Base-by-base conservation (phyloP, 2,329 filamentous ascomycete genomes). In the Aspergillus uvarum region DNA sequence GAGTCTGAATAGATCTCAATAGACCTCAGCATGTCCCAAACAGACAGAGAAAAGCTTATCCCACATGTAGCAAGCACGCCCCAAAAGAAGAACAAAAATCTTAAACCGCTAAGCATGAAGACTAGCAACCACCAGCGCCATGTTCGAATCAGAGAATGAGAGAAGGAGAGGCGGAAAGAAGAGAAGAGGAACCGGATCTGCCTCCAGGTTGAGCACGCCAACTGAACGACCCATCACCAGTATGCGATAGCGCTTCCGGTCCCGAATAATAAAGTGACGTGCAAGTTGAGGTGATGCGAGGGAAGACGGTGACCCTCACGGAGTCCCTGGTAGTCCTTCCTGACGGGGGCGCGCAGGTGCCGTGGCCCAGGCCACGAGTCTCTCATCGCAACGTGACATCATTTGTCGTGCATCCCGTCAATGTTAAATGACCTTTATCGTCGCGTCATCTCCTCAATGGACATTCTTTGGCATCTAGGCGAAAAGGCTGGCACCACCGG, bases 401-500 rank as follows among this genome's bases (percentile, higher is more conserved):
- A 48, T 11, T 48, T 35, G 42, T 44, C 54, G 58, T 59, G 58
- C 57, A 54, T 64, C 56, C 38, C 47, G 32, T 59, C 42, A 53
- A 44, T 47, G 32, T 57, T 48, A 55, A 44, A 47, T 49, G 54
- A 58, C 49, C 53, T 54, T 64, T 59, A 52, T 62, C 59, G 52
- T 65, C 58, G 53, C 56, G 52, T 62, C 65, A 63, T 66, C 60
- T 44, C 55, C 54, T 61, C 58, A 59, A 59, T 44, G 53, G 29
- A 53, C 14, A 44, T 35, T 24, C 29, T 31, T n/a, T 10, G 55
- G 32, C 54, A 52, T 68, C 74, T 76, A 86, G 63, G 79, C 81
- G 68, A 81, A 83, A 66, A 87, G 70, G 71, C 85, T 89, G 35
- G 94, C 95, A 59, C 95, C 95, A 58, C 93, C 95, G 58, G 91